Percentiles rank a stretch among this genome's conserved stretches.
Evolutionary conservation across 495 filamentous ascomycete genomes (phyloP).

Genomic region (Tuber borchii): DNA sequence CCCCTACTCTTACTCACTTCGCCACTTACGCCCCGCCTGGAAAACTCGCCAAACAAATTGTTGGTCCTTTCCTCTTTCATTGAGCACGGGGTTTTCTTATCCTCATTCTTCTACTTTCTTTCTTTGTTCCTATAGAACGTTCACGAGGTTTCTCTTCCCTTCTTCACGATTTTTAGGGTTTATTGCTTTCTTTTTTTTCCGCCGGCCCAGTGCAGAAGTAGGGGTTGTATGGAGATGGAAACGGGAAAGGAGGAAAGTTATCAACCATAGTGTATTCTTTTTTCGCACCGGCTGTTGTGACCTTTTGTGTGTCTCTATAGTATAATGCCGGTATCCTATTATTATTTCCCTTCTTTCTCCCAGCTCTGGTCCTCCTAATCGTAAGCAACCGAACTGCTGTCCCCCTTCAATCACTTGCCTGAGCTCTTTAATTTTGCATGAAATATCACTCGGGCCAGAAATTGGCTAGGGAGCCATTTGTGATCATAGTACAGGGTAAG

Average conservation of each 20-base stretch:
- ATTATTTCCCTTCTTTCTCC: neutral
- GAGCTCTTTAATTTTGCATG: neutral
- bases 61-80: neutral
- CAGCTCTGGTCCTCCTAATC: neutral
- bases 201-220: neutral
- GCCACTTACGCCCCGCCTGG: neutral
- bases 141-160: slow-evolving; percentile 5
- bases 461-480: neutral
- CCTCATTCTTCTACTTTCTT: neutral
- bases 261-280: neutral
- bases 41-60: slow-evolving; percentile 5
- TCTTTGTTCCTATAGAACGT: slow-evolving; percentile 17
- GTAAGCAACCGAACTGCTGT: neutral
- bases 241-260: neutral
- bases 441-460: neutral
- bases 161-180: slow-evolving; percentile 9
- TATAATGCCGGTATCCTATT: neutral
- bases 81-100: neutral
- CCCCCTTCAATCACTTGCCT: neutral
- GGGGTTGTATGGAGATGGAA: neutral
- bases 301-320: neutral
- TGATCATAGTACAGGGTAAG: neutral
- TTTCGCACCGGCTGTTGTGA: neutral
- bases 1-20: neutral
- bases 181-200: slow-evolving; percentile 6